Percentiles rank a stretch among this genome's conserved stretches.
Evolutionary conservation across 352 stramenopile genomes (phyloP).

Genomic region (Phytophthora agathidicida): DNA sequence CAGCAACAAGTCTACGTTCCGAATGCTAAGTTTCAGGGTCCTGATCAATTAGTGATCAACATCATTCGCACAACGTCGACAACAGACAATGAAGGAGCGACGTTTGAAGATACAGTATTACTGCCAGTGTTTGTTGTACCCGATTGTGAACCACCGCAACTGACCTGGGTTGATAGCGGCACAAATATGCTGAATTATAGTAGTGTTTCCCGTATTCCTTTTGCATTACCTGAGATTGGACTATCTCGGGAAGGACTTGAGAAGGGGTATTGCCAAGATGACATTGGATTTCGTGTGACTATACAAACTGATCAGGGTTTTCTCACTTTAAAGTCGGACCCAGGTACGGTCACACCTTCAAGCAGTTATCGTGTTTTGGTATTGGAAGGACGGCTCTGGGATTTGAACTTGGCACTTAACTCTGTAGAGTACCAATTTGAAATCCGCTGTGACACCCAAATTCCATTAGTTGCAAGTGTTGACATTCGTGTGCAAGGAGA

Average conservation of each 20-base stretch:
- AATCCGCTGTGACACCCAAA: not conserved
- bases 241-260: constrained; percentile 29
- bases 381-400: constrained; percentile 21
- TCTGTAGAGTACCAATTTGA: constrained; percentile 27
- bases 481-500: constrained; percentile 4
- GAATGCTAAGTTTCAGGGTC: constrained; percentile 38
- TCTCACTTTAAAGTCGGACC: constrained; percentile 1
- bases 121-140: constrained; percentile 21
- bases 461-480: constrained; percentile 11
- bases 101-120: constrained; percentile 10
- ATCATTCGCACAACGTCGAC: constrained; percentile 6
- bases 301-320: constrained; percentile 8
- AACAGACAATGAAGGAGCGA: not conserved
- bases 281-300: constrained; percentile 11
- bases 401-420: constrained; percentile 19
- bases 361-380: not conserved
- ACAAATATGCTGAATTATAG: constrained; percentile 5
- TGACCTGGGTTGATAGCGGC: constrained; percentile 17
- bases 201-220: not conserved
- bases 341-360: not conserved
- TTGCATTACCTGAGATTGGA: constrained; percentile 17
- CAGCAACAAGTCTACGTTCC: constrained; percentile 34
- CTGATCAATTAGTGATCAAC: constrained; percentile 46
- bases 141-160: constrained; percentile 5
- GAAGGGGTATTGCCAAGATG: constrained; percentile 34